Conservation (phyloP, 129 eudicot genomes). For the Centella asiatica region DNA sequence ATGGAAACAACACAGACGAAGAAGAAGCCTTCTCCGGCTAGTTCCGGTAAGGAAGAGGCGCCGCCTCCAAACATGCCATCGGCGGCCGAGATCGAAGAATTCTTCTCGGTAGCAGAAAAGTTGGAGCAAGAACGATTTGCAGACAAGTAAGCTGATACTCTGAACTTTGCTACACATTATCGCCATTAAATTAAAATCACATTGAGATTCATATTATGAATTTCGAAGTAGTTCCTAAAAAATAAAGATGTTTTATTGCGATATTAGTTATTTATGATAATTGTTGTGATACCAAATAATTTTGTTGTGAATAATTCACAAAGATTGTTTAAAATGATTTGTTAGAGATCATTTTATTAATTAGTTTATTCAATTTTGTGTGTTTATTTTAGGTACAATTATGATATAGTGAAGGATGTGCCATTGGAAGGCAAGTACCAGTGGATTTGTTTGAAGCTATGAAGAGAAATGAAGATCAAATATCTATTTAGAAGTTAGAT, state of each 20-base stretch:
- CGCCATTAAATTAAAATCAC: too few species aligned
- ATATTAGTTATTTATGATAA: too few species aligned
- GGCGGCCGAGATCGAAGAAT: conserved; percentile 61
- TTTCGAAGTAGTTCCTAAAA: too few species aligned
- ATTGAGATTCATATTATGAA: too few species aligned
- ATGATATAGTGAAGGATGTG: conserved; percentile 62
- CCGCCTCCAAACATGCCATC: conserved; percentile 42
- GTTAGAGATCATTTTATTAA: neutral
- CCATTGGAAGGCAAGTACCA: conserved; percentile 76
- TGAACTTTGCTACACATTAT: too few species aligned
- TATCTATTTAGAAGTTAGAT: neutral
- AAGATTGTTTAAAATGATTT: too few species aligned
- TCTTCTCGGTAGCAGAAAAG: conserved; percentile 57
- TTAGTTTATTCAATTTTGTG: conserved; percentile 10
- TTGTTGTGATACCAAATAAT: too few species aligned
- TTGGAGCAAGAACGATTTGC: conserved; percentile 51
- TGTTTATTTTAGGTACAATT: conserved; percentile 54
- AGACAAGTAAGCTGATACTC: conserved; percentile 44
- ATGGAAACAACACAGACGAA: conserved; percentile 30
- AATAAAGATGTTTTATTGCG: too few species aligned
- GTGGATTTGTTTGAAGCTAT: conserved; percentile 67
- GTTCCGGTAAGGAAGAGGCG: conserved; percentile 16
- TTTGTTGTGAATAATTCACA: too few species aligned
- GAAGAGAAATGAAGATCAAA: conserved; percentile 1
- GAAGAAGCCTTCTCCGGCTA: conserved; percentile 13